phyloP scores from a whole-genome alignment of 2,329 filamentous ascomycete species.

The Tolypocladium pustulatum region DNA sequence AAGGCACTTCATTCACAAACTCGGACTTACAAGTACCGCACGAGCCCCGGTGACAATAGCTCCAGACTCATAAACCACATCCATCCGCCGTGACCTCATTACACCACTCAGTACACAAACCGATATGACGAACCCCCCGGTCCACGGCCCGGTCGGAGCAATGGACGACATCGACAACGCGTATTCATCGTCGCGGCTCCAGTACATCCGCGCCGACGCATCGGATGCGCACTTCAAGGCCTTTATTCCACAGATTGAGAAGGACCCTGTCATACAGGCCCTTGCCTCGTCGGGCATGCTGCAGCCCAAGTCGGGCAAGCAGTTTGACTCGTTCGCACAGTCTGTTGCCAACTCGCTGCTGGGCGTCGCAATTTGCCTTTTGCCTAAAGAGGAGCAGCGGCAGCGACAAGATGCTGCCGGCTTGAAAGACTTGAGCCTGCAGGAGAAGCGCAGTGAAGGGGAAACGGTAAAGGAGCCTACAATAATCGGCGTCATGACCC shows the following conservation, averaged over 20 bases:
- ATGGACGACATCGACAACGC: neutral
- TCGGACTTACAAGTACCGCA: neutral
- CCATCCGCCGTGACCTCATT: neutral
- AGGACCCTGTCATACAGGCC: constrained; percentile 7
- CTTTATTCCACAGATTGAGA: constrained; percentile 5
- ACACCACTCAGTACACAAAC: neutral
- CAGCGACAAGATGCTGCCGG: neutral
- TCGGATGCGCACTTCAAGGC: constrained; percentile 6
- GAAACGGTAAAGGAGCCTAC: neutral
- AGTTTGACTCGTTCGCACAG: constrained; percentile 5
- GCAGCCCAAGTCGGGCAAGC: constrained; percentile 4
- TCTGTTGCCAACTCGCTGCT: constrained; percentile 7
- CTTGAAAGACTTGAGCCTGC: neutral
- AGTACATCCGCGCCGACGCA: constrained; percentile 8
- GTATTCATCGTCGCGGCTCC: constrained; percentile 9
- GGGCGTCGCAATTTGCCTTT: constrained; percentile 10
- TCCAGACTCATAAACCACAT: neutral
- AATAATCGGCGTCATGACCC: constrained; percentile 10
- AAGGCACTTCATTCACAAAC: neutral
- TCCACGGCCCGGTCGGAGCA: neutral
- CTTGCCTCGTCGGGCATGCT: constrained; percentile 4
- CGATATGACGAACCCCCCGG: neutral
- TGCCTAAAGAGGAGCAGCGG: neutral
- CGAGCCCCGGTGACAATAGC: neutral
- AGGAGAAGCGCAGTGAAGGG: constrained; percentile 1